Conservation (phyloP, 2,329 filamentous ascomycete species). For the Gaeumannomyces sp. region DNA sequence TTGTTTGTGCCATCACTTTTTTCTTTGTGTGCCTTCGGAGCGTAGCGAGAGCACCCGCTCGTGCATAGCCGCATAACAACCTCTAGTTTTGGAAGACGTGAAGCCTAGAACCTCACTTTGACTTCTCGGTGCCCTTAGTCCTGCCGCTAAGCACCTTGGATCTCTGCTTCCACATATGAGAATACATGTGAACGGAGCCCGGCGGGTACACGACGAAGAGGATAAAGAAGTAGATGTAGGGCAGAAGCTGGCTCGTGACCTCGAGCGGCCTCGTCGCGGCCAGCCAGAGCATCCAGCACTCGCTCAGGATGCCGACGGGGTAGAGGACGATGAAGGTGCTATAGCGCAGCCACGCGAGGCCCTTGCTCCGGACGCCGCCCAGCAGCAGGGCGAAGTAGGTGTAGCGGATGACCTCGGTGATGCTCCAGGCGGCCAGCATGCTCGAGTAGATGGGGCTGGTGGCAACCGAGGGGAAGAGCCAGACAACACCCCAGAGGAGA, state of each 20-base stretch:
- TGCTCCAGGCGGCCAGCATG: conserved; percentile 82
- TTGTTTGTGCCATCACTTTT: background rate
- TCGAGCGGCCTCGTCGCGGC: conserved; percentile 54
- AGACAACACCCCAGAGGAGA: conserved; percentile 80
- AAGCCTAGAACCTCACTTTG: conserved; percentile 23
- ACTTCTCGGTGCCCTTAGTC: conserved; percentile 36
- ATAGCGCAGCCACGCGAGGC: conserved; percentile 77
- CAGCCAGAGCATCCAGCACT: conserved; percentile 72
- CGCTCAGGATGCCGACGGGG: conserved; percentile 82
- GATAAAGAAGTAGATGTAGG: conserved; percentile 29
- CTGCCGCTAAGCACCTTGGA: conserved; percentile 67
- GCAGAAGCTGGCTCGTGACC: conserved; percentile 42
- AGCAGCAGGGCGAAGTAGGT: conserved; percentile 79
- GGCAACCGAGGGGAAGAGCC: conserved; percentile 60
- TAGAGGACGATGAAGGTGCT: conserved; percentile 93
- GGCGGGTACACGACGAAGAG: conserved; percentile 20
- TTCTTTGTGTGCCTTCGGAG: background rate
- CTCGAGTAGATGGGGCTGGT: conserved; percentile 61
- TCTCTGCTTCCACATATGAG: conserved; percentile 91
- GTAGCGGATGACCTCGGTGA: conserved; percentile 92
- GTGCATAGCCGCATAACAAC: background rate
- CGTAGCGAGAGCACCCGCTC: no score
- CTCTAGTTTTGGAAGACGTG: background rate
- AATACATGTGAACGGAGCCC: conserved; percentile 78
- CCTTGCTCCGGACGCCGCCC: conserved; percentile 42